Evolutionary conservation across 495 filamentous ascomycete genomes (phyloP), one percentile per base, ranked within the genome.

Genomic region (Hapsidospora chrysogenum): DNA sequence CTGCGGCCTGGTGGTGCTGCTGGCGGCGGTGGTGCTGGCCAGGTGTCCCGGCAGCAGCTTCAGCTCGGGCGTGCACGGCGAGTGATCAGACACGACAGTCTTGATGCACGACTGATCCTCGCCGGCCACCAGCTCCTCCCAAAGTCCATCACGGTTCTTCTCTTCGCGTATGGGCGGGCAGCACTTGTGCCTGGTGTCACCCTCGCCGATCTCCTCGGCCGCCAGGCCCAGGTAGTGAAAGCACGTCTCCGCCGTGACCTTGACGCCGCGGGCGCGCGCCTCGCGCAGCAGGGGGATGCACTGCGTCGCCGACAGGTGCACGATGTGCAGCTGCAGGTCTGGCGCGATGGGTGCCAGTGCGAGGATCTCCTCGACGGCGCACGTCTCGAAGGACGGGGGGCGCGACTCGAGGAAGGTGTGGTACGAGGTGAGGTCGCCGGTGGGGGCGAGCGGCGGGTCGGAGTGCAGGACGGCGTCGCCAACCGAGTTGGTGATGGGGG

Each of bases 201-300:
- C 89, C 31, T 89, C 73, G 32, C 72, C 66, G 32, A 97, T 78
- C 38, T 78, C 65, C 53, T 96, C 89, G 7, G 86, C 76, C 0
- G 85, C 79, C 9, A 97, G 68, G n/a, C 79, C 76, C 9, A 97
- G 72, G 51, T 97, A 97, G 63, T 97, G 89, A 70, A 92, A 94
- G 62, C 89, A 96, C 8, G 89, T 97, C 54, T 97, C 89, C 17
- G 89, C 87, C 2, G 89, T 93, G 59, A 97, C 80, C 37, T 87
- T 85, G 42, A 94, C 51, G 25, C 89, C 89, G 1, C 61, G 54
- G n/a, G 67, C 60, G 33, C 85, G 75, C 20, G 89, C 89, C 43
- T 76, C 68, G 30, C 76, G 73, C 29, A 97, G 63, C n/a, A 93
- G 48, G 0, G 85, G 85, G 37, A 95, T 89, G n/a, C 80, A 81